phyloP scores from a whole-genome alignment of 495 filamentous ascomycete species.

The Daldinia loculata region DNA sequence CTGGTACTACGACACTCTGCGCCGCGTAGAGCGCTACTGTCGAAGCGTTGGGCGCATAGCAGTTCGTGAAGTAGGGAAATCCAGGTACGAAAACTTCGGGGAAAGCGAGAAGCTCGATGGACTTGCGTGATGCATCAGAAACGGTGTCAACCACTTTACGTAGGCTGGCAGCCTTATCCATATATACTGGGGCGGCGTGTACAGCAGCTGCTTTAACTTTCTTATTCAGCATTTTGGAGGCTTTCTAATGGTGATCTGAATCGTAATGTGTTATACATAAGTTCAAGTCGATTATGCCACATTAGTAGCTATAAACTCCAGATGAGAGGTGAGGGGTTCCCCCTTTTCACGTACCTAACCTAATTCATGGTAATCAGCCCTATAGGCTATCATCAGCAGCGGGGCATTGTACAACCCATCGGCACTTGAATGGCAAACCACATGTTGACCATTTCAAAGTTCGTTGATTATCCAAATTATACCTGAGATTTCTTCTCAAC shows the following conservation, averaged over 20 bases:
- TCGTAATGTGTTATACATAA: neutral
- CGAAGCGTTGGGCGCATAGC: slow-evolving; percentile 45
- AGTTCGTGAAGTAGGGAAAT: slow-evolving; percentile 50
- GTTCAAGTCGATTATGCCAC: neutral
- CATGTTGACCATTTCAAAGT: neutral
- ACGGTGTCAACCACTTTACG: slow-evolving; percentile 45
- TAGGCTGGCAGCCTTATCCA: slow-evolving; percentile 48
- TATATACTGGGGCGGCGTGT: slow-evolving; percentile 51
- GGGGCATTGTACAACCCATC: no score
- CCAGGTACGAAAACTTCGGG: slow-evolving; percentile 51
- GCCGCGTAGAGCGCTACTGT: slow-evolving; percentile 45
- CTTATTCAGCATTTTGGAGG: slow-evolving; percentile 22
- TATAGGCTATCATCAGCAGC: no score
- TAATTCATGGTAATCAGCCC: no score
- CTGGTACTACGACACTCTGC: slow-evolving; percentile 48
- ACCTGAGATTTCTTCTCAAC: no score
- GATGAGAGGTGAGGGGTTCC: neutral
- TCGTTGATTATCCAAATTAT: no score
- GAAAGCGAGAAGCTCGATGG: slow-evolving; percentile 48
- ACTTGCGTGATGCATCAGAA: slow-evolving; percentile 38
- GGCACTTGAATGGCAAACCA: neutral
- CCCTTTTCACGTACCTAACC: neutral
- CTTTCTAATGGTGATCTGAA: neutral
- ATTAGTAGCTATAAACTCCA: neutral
- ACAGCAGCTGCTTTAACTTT: slow-evolving; percentile 48